Conservation (phyloP, 1,139 yeast genomes). For the Chernovozyma aurita region DNA sequence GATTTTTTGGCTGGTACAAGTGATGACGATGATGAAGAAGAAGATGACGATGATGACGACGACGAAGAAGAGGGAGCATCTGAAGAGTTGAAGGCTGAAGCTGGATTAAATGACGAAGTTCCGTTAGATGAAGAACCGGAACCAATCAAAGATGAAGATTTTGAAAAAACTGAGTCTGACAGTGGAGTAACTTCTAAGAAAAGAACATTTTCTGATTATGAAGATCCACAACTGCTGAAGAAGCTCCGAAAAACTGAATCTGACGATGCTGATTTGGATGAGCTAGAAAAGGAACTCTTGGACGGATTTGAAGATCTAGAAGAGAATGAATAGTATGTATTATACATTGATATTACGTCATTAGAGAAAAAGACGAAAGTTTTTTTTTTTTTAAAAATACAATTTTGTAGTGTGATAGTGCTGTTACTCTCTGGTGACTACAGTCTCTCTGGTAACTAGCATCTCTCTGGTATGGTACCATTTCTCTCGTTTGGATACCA, state of each 20-base stretch:
- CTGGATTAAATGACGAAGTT: slow-evolving; percentile 14
- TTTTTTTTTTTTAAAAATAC: no score
- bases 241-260: neutral
- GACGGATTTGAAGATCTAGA: slow-evolving; percentile 46
- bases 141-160: slow-evolving; percentile 1
- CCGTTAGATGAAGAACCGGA: slow-evolving; percentile 3
- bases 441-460: no score
- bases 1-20: slow-evolving; percentile 55
- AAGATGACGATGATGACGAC: slow-evolving; percentile 27
- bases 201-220: slow-evolving; percentile 1
- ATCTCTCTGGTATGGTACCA: no score
- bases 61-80: slow-evolving; percentile 18
- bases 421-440: no score
- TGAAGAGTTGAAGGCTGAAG: slow-evolving; percentile 24
- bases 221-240: slow-evolving; percentile 1
- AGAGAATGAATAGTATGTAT: slow-evolving; percentile 11
- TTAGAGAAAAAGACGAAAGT: no score
- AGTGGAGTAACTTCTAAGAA: neutral
- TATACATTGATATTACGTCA: slow-evolving; percentile 2
- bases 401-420: no score
- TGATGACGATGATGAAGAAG: slow-evolving; percentile 43
- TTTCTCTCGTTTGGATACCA: no score
- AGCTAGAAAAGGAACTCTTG: slow-evolving; percentile 42
- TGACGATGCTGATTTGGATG: slow-evolving; percentile 28
- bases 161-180: neutral